Conservation (phyloP, 2,329 filamentous ascomycete genomes). For the Venturia nashicola region DNA sequence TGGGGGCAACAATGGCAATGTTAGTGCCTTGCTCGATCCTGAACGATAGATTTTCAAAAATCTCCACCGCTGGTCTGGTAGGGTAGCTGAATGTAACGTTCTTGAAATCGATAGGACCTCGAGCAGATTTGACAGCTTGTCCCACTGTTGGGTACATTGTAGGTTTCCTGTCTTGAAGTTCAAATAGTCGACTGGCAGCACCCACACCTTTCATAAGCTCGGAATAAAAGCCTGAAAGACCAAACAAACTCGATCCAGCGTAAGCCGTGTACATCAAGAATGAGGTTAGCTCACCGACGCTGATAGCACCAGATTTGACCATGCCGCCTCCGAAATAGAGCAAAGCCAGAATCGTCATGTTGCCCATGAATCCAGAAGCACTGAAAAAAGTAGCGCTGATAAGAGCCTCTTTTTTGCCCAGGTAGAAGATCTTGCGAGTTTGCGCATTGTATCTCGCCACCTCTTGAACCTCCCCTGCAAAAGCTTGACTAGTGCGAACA, state of each 20-base stretch:
- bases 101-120: constrained; percentile 78
- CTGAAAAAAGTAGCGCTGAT: constrained; percentile 87
- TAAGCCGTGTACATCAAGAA: constrained; percentile 98
- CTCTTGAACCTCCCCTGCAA: constrained; percentile 86
- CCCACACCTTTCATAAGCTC: constrained; percentile 99
- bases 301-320: constrained; percentile 76
- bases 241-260: constrained; percentile 76
- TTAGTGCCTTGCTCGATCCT: constrained; percentile 88
- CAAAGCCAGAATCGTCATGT: constrained; percentile 88
- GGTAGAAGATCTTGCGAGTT: constrained; percentile 78
- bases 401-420: constrained; percentile 77
- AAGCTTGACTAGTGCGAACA: constrained; percentile 91
- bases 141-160: constrained; percentile 82
- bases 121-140: constrained; percentile 64
- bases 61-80: constrained; percentile 78
- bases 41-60: constrained; percentile 83
- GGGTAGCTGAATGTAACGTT: constrained; percentile 86
- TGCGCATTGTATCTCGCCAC: constrained; percentile 84
- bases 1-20: constrained; percentile 91
- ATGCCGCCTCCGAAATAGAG: constrained; percentile 84
- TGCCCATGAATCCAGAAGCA: constrained; percentile 78
- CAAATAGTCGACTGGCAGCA: constrained; percentile 89
- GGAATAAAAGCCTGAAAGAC: constrained; percentile 90
- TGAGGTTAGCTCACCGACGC: constrained; percentile 81
- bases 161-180: constrained; percentile 81